Percentiles rank a stretch among this genome's conserved stretches.
phyloP scores from a whole-genome alignment of 345 rosid genomes.

The Aurinia saxatilis region DNA sequence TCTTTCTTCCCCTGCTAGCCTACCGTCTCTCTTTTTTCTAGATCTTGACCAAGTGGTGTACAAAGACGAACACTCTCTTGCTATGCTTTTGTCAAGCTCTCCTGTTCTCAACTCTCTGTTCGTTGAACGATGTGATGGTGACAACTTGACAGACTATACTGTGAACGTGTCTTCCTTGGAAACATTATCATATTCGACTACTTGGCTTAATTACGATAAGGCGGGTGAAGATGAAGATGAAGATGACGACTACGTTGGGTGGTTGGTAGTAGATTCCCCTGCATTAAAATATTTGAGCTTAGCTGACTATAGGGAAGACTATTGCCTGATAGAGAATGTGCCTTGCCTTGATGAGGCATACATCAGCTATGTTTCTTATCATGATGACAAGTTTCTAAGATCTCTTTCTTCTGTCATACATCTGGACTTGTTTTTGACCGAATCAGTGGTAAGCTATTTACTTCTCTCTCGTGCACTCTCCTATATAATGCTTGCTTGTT shows the following conservation, averaged over 20 bases:
- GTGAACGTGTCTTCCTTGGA: background rate
- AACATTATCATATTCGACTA: background rate
- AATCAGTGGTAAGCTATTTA: background rate
- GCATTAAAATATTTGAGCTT: background rate
- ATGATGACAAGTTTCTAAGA: background rate
- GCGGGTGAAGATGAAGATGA: too few relatives aligned
- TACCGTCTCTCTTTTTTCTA: background rate
- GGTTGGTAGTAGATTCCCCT: background rate
- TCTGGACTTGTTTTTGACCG: background rate
- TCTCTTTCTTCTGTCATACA: background rate
- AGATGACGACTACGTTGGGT: background rate
- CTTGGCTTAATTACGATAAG: too few relatives aligned
- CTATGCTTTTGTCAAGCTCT: background rate
- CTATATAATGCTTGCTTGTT: too few relatives aligned
- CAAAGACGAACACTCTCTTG: background rate
- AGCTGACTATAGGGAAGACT: background rate
- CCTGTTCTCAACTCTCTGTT: accelerated
- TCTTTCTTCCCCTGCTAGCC: background rate
- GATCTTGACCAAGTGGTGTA: background rate
- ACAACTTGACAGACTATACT: background rate
- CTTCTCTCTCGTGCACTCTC: too few relatives aligned
- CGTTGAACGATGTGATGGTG: background rate
- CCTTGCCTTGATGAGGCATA: background rate
- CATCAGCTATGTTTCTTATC: accelerated
- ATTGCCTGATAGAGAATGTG: background rate